These are phyloP conservation scores for Stentor roeselii DNA, from an alignment of 73 alveolate species.

Conservation along the genomic window DNA sequence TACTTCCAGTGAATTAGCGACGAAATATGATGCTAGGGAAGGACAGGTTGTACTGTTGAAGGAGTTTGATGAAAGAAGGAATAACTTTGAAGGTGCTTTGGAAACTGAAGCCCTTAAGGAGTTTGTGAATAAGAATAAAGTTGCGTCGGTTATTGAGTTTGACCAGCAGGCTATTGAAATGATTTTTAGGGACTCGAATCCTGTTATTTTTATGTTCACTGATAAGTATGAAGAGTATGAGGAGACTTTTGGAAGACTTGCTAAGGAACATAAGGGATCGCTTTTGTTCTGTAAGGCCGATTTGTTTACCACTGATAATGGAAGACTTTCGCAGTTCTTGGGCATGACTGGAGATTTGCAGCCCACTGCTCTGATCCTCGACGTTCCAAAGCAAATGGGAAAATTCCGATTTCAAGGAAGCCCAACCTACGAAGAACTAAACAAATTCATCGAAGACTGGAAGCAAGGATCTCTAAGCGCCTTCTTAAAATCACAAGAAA, in stretches of 20 bases:
- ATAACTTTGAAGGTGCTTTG: slow-evolving; percentile 61
- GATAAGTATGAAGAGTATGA: slow-evolving; percentile 60
- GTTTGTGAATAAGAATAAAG: slow-evolving; percentile 59
- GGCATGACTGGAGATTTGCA: slow-evolving; percentile 55
- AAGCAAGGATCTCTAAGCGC: slow-evolving; percentile 59
- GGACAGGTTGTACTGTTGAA: slow-evolving; percentile 68
- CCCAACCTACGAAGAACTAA: slow-evolving; percentile 38
- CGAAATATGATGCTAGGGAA: slow-evolving; percentile 44
- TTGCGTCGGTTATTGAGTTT: slow-evolving; percentile 85
- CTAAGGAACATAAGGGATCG: slow-evolving; percentile 66
- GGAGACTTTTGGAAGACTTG: slow-evolving; percentile 64
- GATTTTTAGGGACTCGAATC: slow-evolving; percentile 76
- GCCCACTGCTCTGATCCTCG: slow-evolving; percentile 74
- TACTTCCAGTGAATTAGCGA: slow-evolving; percentile 52
- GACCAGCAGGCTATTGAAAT: slow-evolving; percentile 81
- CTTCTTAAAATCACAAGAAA: slow-evolving; percentile 83
- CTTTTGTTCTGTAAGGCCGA: slow-evolving; percentile 47
- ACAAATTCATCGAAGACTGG: slow-evolving; percentile 64
- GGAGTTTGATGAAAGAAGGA: slow-evolving; percentile 73
- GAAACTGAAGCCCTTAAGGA: slow-evolving; percentile 44
- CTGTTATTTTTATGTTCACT: slow-evolving; percentile 83
- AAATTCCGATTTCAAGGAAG: slow-evolving; percentile 51
- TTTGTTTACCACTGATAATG: slow-evolving; percentile 63
- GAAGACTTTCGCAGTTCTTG: slow-evolving; percentile 82
- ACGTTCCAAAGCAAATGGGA: slow-evolving; percentile 61